phyloP scores from a whole-genome alignment of 495 filamentous ascomycete species.

The Penicillium bialowiezense region DNA sequence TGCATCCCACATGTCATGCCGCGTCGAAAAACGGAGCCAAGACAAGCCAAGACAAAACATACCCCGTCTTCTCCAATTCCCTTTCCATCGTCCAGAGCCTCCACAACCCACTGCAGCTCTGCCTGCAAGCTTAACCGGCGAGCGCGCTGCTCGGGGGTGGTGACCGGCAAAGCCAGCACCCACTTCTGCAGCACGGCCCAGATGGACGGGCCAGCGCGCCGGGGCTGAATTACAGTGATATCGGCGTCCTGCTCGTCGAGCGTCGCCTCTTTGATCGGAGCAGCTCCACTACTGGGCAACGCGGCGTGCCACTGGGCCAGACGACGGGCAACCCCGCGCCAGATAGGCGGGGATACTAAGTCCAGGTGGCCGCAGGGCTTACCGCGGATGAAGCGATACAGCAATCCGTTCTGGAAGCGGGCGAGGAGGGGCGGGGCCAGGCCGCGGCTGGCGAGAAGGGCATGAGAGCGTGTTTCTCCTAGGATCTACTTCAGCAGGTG shows the following conservation, averaged over 20 bases:
- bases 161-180: slow-evolving; percentile 78
- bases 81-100: slow-evolving; percentile 67
- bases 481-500: slow-evolving; percentile 38
- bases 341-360: slow-evolving; percentile 66
- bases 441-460: slow-evolving; percentile 70
- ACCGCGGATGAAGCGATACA: slow-evolving; percentile 88
- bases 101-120: slow-evolving; percentile 68
- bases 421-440: slow-evolving; percentile 86
- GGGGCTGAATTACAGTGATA: slow-evolving; percentile 56
- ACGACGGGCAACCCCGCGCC: slow-evolving; percentile 75
- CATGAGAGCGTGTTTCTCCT: slow-evolving; percentile 70
- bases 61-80: slow-evolving; percentile 72
- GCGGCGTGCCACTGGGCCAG: slow-evolving; percentile 92
- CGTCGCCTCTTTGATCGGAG: slow-evolving; percentile 18
- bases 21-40: too few relatives aligned
- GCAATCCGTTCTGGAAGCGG: slow-evolving; percentile 92
- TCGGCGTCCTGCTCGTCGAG: slow-evolving; percentile 23
- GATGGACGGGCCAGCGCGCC: slow-evolving; percentile 69
- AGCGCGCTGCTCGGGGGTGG: slow-evolving; percentile 60
- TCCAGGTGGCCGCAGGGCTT: slow-evolving; percentile 75
- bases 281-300: slow-evolving; percentile 41
- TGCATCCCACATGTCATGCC: too few relatives aligned
- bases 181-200: slow-evolving; percentile 97
- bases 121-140: slow-evolving; percentile 66
- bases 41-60: too few relatives aligned